Base-by-base conservation (phyloP, 2,329 filamentous ascomycete genomes). In the Hymenoscyphus repandus region DNA sequence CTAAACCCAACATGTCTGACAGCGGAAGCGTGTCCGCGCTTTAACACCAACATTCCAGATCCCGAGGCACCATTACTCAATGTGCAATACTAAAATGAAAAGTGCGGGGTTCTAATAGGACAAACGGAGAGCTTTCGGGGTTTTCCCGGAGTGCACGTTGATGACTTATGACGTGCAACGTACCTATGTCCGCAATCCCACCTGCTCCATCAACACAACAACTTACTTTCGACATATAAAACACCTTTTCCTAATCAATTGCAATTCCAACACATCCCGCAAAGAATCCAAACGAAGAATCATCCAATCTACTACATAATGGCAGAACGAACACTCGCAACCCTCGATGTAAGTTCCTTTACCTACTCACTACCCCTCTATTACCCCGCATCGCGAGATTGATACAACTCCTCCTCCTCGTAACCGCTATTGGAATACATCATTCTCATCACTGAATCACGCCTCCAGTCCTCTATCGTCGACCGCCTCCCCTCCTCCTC, bases 401-500 rank as follows among this genome's bases (percentile, higher is more conserved):
- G 17, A 30, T n/a, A 12, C 15, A 17, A 17, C 7, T 31, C 17
- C n/a, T 27, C 18, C 44, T 37, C 15, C 34, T 37, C 15, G 11
- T 11, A 31, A 46, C 12, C 5, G 27, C 32, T 13, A 36, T 12
- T 13, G 6, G n/a, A 22, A 36, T n/a, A 3, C 10, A 6, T 15
- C 5, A 36, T 22, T 11, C 34, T 5, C 30, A 22, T 22, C 42
- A 41, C 22, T 51, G 43, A 41, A 13, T 9, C 22, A 22, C 3
- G 10, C 33, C 13, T 20, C 5, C 41, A 89, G 85, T 74, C 78
- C 51, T 80, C 84, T 31, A 78, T 90, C 55, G 75, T 79, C 53
- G 78, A 81, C 56, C 78, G 82, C 59, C 84, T 95, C 38, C 88
- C 90, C 2, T 68, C 76, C 18, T 83, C 87, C 59, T 85, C 86